Conservation (phyloP, 2,329 filamentous ascomycete species). For the Rosellinia necatrix region DNA sequence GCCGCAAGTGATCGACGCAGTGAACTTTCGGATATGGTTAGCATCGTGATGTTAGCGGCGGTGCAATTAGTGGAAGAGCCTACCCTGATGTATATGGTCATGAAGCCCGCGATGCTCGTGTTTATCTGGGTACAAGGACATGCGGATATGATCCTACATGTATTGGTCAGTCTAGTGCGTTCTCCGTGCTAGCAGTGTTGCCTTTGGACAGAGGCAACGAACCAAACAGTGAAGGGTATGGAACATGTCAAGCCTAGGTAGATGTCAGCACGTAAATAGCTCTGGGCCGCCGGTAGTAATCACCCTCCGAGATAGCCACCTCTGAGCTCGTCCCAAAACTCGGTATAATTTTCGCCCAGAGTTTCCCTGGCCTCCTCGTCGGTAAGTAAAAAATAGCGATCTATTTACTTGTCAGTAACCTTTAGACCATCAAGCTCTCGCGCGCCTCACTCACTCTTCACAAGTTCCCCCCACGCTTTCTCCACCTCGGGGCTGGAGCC, state of each 20-base stretch:
- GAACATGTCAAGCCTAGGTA: constrained; percentile 6
- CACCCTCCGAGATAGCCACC: constrained; percentile 14
- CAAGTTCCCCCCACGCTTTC: constrained; percentile 2
- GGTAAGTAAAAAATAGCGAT: constrained; percentile 5
- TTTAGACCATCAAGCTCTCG: background rate
- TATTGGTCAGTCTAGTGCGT: background rate
- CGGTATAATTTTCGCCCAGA: constrained; percentile 3
- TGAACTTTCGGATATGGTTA: constrained; percentile 1
- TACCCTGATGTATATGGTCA: background rate
- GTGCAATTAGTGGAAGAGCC: background rate
- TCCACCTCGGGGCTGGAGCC: constrained; percentile 1
- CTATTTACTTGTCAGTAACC: background rate
- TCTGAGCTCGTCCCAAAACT: background rate
- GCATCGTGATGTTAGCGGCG: background rate
- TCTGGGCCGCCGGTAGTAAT: no score
- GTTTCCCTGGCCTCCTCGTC: constrained; percentile 8
- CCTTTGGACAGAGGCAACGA: background rate
- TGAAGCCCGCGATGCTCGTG: background rate
- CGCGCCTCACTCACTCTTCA: background rate
- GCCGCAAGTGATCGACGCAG: constrained; percentile 4
- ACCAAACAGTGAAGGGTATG: constrained; percentile 13
- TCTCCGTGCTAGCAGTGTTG: no score
- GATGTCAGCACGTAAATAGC: no score
- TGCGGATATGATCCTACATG: background rate
- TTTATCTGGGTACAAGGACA: background rate